Percentiles rank a stretch among this genome's conserved stretches.
These are phyloP conservation scores for Gracilaria gracilis DNA, from an alignment of 23 red algal species.

Conservation along the genomic window DNA sequence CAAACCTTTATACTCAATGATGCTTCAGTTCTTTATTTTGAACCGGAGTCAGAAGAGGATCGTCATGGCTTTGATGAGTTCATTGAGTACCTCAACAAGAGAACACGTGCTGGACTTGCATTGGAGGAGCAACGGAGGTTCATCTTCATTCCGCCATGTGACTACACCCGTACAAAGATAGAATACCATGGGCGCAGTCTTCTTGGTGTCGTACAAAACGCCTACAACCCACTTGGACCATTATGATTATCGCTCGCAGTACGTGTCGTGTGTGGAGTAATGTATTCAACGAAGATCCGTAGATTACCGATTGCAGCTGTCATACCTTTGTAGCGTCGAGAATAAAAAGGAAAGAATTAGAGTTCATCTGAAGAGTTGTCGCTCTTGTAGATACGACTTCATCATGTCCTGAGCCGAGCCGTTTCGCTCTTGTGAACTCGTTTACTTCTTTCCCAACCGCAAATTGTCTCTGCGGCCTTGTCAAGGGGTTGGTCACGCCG, in stretches of 20 bases:
- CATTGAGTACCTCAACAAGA: constrained; percentile 94
- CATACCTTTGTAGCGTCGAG: constrained; percentile 21
- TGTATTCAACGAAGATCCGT: constrained; percentile 5
- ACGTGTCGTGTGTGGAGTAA: background rate
- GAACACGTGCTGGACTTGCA: constrained; percentile 89
- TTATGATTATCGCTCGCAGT: constrained; percentile 3
- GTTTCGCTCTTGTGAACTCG: no score
- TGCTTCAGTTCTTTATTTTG: constrained; percentile 94
- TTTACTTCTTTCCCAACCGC: no score
- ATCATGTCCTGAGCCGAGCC: no score
- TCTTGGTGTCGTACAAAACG: constrained; percentile 93
- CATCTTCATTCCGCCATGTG: constrained; percentile 99
- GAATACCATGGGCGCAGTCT: constrained; percentile 85
- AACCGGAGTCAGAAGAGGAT: constrained; percentile 86
- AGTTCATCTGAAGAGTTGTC: background rate
- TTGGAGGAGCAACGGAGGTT: constrained; percentile 93
- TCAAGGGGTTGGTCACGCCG: no score
- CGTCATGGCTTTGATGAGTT: constrained; percentile 88
- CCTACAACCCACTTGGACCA: constrained; percentile 71
- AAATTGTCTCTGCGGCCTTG: no score
- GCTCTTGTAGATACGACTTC: no score
- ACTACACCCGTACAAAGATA: constrained; percentile 75
- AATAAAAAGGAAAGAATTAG: background rate
- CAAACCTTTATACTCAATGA: constrained; percentile 89
- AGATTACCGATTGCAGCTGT: constrained; percentile 3